Evolutionary conservation across 805 yeast genomes (phyloP).

Genomic region (Starmerella stigmatis): DNA sequence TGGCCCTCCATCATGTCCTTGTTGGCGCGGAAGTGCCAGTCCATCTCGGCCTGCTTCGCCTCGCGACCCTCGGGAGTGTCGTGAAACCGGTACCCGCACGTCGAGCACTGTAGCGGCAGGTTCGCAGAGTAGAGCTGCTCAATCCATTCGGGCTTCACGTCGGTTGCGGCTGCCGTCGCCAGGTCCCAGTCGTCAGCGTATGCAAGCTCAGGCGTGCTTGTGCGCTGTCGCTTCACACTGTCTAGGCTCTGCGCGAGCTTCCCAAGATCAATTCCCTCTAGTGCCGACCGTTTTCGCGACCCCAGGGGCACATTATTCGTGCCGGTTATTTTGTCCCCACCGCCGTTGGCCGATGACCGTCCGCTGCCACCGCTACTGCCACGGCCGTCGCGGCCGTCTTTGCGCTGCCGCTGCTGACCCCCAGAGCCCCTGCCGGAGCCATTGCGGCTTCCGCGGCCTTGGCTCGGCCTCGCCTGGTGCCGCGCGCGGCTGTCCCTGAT

Average conservation of each 20-base stretch:
- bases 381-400: not conserved
- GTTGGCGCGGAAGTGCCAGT: conserved; percentile 93
- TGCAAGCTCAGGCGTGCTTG: conserved; percentile 8
- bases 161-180: conserved; percentile 27
- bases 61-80: conserved; percentile 46
- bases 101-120: conserved; percentile 71
- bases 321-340: conserved; percentile 14
- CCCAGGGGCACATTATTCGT: conserved; percentile 20
- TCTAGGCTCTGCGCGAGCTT: conserved; percentile 6
- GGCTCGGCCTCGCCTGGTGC: conserved; percentile 9
- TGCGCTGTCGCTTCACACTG: conserved; percentile 1
- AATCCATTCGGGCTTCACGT: conserved; percentile 29
- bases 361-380: not conserved
- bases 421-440: not conserved
- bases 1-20: conserved; percentile 52
- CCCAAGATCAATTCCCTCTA: conserved; percentile 6
- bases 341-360: conserved; percentile 6
- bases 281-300: conserved; percentile 11
- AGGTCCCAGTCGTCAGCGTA: conserved; percentile 25
- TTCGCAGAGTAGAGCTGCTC: conserved; percentile 40
- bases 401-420: not conserved
- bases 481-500: conserved; percentile 11
- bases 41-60: conserved; percentile 59
- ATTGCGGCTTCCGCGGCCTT: not conserved
- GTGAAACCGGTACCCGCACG: conserved; percentile 79